Evolutionary conservation across 805 yeast species (phyloP).

Genomic region (Candida schatavii): DNA sequence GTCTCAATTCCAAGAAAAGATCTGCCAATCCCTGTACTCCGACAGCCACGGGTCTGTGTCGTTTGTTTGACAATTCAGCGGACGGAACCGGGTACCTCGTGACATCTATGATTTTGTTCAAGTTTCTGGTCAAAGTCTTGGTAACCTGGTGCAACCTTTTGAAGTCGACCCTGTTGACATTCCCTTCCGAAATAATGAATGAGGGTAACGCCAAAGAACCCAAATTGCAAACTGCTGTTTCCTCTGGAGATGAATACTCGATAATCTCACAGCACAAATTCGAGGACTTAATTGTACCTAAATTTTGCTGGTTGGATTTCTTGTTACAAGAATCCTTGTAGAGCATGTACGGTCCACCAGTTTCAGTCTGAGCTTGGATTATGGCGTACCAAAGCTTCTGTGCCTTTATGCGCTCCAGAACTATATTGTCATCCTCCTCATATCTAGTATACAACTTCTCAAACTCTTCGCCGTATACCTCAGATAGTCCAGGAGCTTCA

Average conservation of each 20-base stretch:
- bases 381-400: slow-evolving; percentile 90
- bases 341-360: slow-evolving; percentile 93
- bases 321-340: slow-evolving; percentile 89
- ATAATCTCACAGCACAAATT: slow-evolving; percentile 93
- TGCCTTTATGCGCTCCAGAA: slow-evolving; percentile 67
- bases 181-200: slow-evolving; percentile 49
- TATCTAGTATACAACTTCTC: slow-evolving; percentile 67
- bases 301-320: slow-evolving; percentile 86
- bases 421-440: slow-evolving; percentile 62
- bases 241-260: slow-evolving; percentile 88
- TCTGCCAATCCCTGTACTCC: slow-evolving; percentile 99
- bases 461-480: slow-evolving; percentile 82
- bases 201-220: slow-evolving; percentile 89
- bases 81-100: slow-evolving; percentile 80
- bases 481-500: slow-evolving; percentile 82
- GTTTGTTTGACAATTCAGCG: slow-evolving; percentile 72
- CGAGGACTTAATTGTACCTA: slow-evolving; percentile 90
- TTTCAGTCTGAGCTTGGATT: slow-evolving; percentile 89
- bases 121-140: slow-evolving; percentile 74
- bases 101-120: slow-evolving; percentile 80
- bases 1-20: slow-evolving; percentile 70
- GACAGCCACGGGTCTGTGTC: slow-evolving; percentile 90
- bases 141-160: slow-evolving; percentile 69
- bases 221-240: slow-evolving; percentile 92
- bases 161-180: slow-evolving; percentile 62